Evolutionary conservation across 257 asterid species (phyloP), one percentile per base, ranked within the genome.

Genomic region (Linaria vulgaris): DNA sequence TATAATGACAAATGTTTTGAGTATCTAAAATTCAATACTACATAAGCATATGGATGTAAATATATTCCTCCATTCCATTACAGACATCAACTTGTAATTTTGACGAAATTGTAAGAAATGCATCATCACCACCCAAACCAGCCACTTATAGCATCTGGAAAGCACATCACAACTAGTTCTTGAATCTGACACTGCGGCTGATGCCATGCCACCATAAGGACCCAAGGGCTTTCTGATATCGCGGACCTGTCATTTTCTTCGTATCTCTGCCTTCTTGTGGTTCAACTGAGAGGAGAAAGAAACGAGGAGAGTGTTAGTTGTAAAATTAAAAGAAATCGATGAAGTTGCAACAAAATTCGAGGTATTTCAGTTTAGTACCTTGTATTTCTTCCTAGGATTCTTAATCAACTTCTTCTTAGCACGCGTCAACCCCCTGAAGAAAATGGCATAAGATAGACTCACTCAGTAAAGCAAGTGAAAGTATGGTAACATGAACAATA

Each of bases 381-480:
- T 82, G 82, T 94, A 87, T 30, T 87, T 87, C 90, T 83, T 87
- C 80, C 99, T 87, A 15, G 99, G 97, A 72, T 90, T 94, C 56
- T 94, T 92, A 8, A 46, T 78, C 49, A 63, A 77, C 83, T 92
- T 92, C 67, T 87, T 87, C 39, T 97, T 95, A 15, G 76, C 23
- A 50, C 97, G 99, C 16, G 99, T 94, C 63, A 94, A 80, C 39
- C 99, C 99, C 70, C 95, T 90, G 82, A 22, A 38, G 52, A 63
- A 57, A 66, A 60, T 15, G 9, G 38, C 17, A 53, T 7, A 52
- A 14, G 14, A 9, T 23, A 1, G 23, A 14, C n/a, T n/a, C n/a
- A 14, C 23, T 12, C 20, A 14, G 41, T n/a, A 14, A 25, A 53
- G 10, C 31, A 14, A 53, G 30, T 15, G 16, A 9, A 64, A 39